These are phyloP conservation scores for Gonapodya prolifera DNA, from an alignment of 192 early-diverging fungal species.

Conservation along the genomic window DNA sequence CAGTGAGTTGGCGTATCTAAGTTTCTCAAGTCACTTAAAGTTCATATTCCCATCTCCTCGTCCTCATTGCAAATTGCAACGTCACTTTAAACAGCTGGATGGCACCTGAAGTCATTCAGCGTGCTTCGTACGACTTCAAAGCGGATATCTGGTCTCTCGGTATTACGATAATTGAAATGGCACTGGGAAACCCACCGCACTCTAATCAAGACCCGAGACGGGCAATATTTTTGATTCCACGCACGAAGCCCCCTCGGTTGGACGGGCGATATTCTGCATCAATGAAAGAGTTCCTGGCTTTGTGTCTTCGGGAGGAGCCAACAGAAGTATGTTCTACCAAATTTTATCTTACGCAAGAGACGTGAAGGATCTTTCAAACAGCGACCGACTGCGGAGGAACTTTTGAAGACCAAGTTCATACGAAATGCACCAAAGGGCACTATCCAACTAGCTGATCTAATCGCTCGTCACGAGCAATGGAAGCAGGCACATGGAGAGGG, in stretches of 20 bases:
- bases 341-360: background rate
- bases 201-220: conserved; percentile 80
- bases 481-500: background rate
- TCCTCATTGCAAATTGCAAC: conserved; percentile 18
- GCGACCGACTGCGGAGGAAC: conserved; percentile 76
- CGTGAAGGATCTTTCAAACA: conserved; percentile 14
- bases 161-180: conserved; percentile 94
- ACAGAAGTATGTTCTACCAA: conserved; percentile 36
- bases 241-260: conserved; percentile 63
- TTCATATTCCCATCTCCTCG: background rate
- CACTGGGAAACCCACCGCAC: conserved; percentile 88
- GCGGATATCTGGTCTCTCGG: conserved; percentile 99
- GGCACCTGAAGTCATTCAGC: conserved; percentile 60
- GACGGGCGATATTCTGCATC: conserved; percentile 63
- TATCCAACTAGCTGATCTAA: conserved; percentile 45
- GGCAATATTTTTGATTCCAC: conserved; percentile 78
- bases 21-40: background rate
- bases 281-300: conserved; percentile 79
- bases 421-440: conserved; percentile 35
- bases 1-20: conserved; percentile 14
- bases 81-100: conserved; percentile 38
- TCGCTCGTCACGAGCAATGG: conserved; percentile 49
- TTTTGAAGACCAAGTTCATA: conserved; percentile 72
- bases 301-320: conserved; percentile 78
- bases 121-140: conserved; percentile 71